phyloP scores from a whole-genome alignment of 2,329 filamentous ascomycete species.

The Graphium sp. region DNA sequence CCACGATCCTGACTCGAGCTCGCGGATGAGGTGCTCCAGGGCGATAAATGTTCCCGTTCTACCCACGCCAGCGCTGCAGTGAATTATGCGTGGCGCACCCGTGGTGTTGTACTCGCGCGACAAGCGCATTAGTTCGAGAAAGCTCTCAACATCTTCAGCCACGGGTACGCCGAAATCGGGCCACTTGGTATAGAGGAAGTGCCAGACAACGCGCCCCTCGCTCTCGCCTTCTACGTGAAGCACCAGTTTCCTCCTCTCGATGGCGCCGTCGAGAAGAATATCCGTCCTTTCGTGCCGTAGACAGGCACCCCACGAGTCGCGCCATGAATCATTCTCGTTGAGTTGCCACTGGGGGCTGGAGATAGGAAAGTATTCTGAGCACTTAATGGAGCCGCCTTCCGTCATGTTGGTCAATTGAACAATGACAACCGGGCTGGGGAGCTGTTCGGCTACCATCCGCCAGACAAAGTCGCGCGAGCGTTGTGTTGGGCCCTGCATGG shows the following conservation, averaged over 20 bases:
- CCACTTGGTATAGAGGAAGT: slow-evolving; percentile 77
- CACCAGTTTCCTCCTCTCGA: slow-evolving; percentile 60
- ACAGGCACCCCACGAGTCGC: slow-evolving; percentile 49
- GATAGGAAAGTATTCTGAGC: slow-evolving; percentile 72
- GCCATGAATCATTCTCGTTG: slow-evolving; percentile 47
- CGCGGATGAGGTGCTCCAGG: slow-evolving; percentile 76
- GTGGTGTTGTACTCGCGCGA: slow-evolving; percentile 40
- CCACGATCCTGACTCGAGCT: slow-evolving; percentile 61
- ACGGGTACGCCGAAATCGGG: slow-evolving; percentile 77
- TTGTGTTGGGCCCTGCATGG: slow-evolving; percentile 78
- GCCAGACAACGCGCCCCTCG: slow-evolving; percentile 52
- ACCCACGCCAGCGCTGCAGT: slow-evolving; percentile 86
- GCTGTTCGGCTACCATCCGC: slow-evolving; percentile 85
- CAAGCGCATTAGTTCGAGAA: slow-evolving; percentile 53
- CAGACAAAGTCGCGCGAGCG: slow-evolving; percentile 69
- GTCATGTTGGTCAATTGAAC: slow-evolving; percentile 89
- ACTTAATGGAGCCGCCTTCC: slow-evolving; percentile 67
- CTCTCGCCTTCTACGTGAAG: slow-evolving; percentile 30
- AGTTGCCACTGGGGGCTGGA: slow-evolving; percentile 33
- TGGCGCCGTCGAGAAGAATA: slow-evolving; percentile 34
- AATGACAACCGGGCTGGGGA: slow-evolving; percentile 56
- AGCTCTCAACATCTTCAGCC: slow-evolving; percentile 46
- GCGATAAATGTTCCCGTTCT: slow-evolving; percentile 92
- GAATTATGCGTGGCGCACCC: slow-evolving; percentile 53
- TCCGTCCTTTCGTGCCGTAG: slow-evolving; percentile 51